Base-by-base conservation (phyloP, 345 rosid species). In the Pugionium dolabratum region DNA sequence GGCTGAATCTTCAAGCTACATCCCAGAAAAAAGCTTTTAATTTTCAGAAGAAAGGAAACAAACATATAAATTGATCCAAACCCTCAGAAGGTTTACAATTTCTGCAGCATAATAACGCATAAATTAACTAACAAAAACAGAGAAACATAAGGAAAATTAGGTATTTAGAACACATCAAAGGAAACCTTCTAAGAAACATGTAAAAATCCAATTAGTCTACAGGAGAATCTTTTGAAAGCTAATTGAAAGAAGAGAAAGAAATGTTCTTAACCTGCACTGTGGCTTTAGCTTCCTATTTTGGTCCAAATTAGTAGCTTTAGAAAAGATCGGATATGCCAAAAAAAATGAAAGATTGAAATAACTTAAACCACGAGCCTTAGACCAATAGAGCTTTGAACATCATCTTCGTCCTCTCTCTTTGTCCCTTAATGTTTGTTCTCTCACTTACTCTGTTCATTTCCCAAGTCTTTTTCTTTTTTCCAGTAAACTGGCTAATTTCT, bases 371-470 rank as follows among this genome's bases (percentile, higher is more conserved):
- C 6, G 64, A 59, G 37, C 3, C 1, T 27, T 25, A 45, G 42
- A 66, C 56, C 49, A 65, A 51, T 58, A 5, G 76, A 64, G 70
- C 5, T 66, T 59, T 5, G 35, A 50, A 67, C 44, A 73, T 36
- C 32, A 45, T 4, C 32, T 44, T 59, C 33, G 27, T 63, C 75
- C 70, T 71, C 71, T 72, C 72, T 44, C 42, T 65, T 50, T 73
- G 62, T 66, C 55, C 61, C 71, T 59, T 18, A 25, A 55, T 59
- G 71, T 66, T 65, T 18, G 56, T 66, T 73, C 62, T 52, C 76
- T 56, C 46, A 72, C 66, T 72, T 53, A 56, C 48, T 73, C 71
- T 65, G 61, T 72, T 66, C 76, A 54, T 44, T 72, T 72, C 70
- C 76, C 72, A 43, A 73, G 60, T 50, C 44, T 42, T 30, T 72